Base-by-base conservation (phyloP, 2,329 filamentous ascomycete species). In the Malbranchea cinnamomea region DNA sequence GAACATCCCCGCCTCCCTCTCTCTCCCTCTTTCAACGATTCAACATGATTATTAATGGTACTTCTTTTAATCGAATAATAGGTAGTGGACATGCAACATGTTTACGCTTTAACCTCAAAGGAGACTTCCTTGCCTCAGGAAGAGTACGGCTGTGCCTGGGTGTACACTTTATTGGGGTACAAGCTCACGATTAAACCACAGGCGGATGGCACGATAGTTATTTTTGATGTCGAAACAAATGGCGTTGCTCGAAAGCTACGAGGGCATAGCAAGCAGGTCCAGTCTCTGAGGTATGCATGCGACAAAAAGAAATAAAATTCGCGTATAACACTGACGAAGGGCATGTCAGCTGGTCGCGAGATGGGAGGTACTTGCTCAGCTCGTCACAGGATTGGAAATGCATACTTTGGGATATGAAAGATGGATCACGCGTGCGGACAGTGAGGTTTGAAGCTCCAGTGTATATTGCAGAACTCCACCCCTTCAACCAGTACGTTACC, bases 161-260 rank as follows among this genome's bases (percentile, higher is more conserved):
- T 3, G 14, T 15, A 15, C 25, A 27, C 3, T 21, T 34, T n/a
- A 30, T 24, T 8, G 21, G 14, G 15, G 11, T 20, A 35, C 31
- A 37, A 31, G 18, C 34, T 31, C 22, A 36, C 33, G 29, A 32
- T 37, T 42, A 35, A 45, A 37, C 36, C 26, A 8, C 18, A 70
- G 66, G 63, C 71, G 38, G 89, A 98, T 59, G 89, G 89, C 42
- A 89, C 83, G 4, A 79, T 98, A 23, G 82, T 92, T 32, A 79
- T 98, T 26, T 98, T 92, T 68, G 89, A 98, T 50, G 73, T 95
- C 28, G 91, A 98, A 57, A 98, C 91, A 6, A 92, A 91, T 67
- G 87, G 89, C 21, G 82, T 95, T 4, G 89, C 89, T 35, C 78
- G 84, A 49, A 98, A 95, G 59, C 64, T 98, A 39, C 74, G 83